Evolutionary conservation across 371 early-diverging fungal genomes (phyloP).

Genomic region (Rhizopus sp.): DNA sequence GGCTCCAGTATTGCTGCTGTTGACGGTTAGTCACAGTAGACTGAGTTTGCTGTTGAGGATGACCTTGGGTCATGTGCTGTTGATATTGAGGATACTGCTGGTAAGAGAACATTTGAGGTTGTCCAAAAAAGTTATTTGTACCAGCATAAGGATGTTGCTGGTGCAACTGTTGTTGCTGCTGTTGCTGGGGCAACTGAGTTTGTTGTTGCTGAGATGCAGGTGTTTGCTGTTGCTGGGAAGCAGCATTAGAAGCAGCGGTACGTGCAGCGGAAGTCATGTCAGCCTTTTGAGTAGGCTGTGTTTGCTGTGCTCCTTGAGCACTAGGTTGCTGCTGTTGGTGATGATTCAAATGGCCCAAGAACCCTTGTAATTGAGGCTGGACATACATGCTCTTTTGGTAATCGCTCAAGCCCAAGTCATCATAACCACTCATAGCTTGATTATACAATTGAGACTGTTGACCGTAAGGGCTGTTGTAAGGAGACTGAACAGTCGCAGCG

Average conservation of each 20-base stretch:
- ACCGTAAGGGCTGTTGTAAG: slow-evolving; percentile 36
- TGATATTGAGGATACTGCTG: slow-evolving; percentile 31
- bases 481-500: slow-evolving; percentile 23
- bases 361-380: slow-evolving; percentile 40
- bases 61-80: slow-evolving; percentile 18
- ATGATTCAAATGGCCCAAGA: slow-evolving; percentile 20
- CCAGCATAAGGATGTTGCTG: slow-evolving; percentile 26
- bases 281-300: slow-evolving; percentile 16
- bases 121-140: slow-evolving; percentile 30
- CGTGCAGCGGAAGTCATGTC: slow-evolving; percentile 3
- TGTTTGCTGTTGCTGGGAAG: slow-evolving; percentile 18
- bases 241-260: slow-evolving; percentile 6
- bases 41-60: slow-evolving; percentile 20
- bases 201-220: slow-evolving; percentile 17
- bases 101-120: slow-evolving; percentile 41
- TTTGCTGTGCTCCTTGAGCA: slow-evolving; percentile 7
- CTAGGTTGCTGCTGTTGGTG: slow-evolving; percentile 9
- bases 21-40: slow-evolving; percentile 19
- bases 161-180: slow-evolving; percentile 19
- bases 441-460: slow-evolving; percentile 52
- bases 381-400: slow-evolving; percentile 49
- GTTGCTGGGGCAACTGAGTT: slow-evolving; percentile 21
- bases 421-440: slow-evolving; percentile 40
- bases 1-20: slow-evolving; percentile 30
- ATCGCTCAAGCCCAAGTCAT: slow-evolving; percentile 52